Base-by-base conservation (phyloP, 1,284 basidiomycete genomes). In the Apiotrichum montevideense region DNA sequence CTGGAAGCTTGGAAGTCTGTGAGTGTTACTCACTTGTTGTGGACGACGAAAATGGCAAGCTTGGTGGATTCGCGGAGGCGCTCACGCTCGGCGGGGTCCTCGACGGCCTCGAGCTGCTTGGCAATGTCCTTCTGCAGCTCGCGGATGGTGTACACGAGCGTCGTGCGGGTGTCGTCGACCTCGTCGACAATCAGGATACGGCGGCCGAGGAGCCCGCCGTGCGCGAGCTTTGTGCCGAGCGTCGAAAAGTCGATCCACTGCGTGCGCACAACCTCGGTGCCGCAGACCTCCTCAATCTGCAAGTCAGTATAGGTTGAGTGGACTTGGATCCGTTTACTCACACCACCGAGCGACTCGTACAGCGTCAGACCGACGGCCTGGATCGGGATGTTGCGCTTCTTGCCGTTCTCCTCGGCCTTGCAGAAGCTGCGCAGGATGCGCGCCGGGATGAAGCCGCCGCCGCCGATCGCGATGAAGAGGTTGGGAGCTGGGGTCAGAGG, bases 161-260 rank as follows among this genome's bases (percentile, higher is more conserved):
- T 94, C 73, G 89, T 93, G 65, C 93, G 85, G 10, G 91, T 88
- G 74, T 96, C 93, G 70, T 96, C 93, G 37, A 96, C 85, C 77
- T 96, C 93, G 71, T 97, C 93, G 51, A 97, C 85, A 61, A 97
- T 88, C 53, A 97, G 79, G 54, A 86, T 87, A 52, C 83, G 79
- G 62, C 86, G 82, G 44, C 92, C 92, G 40, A 94, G 76, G 11
- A 97, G 79, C n/a, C 74, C 75, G 37, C 75, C 74, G 50, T 71
- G 71, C 47, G 55, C 66, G 63, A 72, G 66, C 51, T 69, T 70
- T 54, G 64, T 65, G 49, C 75, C 73, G 52, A 76, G 70, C 84
- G 82, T 79, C 29, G 72, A 75, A 50, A 79, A 78, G 59, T 80
- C 79, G 45, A 80, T 69, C 93, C 92, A 96, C 74, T 96, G 93